These are phyloP conservation scores for Coccinonectria pachysandricola DNA, from an alignment of 2,329 filamentous ascomycete genomes.

Conservation along the genomic window DNA sequence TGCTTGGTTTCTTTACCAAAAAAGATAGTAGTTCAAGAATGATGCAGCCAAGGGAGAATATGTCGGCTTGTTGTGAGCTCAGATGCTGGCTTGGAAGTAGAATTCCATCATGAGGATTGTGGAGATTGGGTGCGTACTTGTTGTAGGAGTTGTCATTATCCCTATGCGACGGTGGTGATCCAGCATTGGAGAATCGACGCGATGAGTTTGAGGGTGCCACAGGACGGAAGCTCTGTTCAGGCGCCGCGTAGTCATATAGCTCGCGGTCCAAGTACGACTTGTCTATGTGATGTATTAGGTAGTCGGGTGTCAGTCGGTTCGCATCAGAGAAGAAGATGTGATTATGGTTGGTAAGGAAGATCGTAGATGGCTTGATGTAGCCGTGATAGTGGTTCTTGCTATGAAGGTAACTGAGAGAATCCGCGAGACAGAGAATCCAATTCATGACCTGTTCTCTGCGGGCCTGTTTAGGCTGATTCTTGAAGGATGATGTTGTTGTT, in stretches of 20 bases:
- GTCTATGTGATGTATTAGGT: conserved; percentile 30
- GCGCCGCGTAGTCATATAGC: conserved; percentile 61
- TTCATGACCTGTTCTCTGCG: conserved; percentile 53
- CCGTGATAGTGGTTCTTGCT: conserved; percentile 52
- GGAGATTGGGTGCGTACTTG: conserved; percentile 16
- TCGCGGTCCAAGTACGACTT: conserved; percentile 52
- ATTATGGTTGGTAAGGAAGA: conserved; percentile 56
- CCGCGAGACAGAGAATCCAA: conserved; percentile 65
- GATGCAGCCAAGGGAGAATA: conserved; percentile 65
- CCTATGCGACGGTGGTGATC: conserved; percentile 23
- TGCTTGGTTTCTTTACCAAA: conserved; percentile 55
- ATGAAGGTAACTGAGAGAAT: conserved; percentile 59
- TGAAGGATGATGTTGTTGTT: conserved; percentile 50
- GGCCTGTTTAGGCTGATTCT: conserved; percentile 49
- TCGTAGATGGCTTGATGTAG: conserved; percentile 60
- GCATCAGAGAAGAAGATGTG: conserved; percentile 59
- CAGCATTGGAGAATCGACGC: conserved; percentile 22
- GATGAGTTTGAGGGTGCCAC: conserved; percentile 24
- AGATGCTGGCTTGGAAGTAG: conserved; percentile 32
- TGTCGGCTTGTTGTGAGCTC: conserved; percentile 51
- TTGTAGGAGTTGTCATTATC: conserved; percentile 26
- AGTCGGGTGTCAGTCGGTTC: conserved; percentile 35
- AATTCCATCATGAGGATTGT: conserved; percentile 23
- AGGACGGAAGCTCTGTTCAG: conserved; percentile 49
- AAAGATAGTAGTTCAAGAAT: conserved; percentile 63